phyloP scores from a whole-genome alignment of 805 yeast species.

The Candida qinlingensis region DNA sequence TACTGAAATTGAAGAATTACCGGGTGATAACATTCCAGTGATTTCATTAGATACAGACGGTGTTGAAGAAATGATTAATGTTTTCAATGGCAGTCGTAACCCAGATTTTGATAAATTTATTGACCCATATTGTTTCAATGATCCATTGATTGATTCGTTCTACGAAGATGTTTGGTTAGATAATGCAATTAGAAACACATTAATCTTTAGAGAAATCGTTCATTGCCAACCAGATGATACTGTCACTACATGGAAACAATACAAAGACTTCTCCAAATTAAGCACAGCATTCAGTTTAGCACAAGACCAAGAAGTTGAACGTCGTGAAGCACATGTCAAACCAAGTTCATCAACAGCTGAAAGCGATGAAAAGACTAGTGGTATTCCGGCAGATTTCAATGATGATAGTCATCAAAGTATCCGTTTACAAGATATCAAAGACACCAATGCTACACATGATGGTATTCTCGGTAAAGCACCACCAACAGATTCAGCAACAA shows the following conservation, averaged over 20 bases:
- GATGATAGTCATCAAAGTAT: constrained; percentile 8
- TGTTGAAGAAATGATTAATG: constrained; percentile 34
- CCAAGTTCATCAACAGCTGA: constrained; percentile 3
- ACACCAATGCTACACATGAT: constrained; percentile 1
- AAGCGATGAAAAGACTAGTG: neutral
- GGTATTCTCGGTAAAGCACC: constrained; percentile 13
- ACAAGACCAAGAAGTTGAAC: constrained; percentile 25
- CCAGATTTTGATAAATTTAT: constrained; percentile 40
- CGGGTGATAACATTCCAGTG: constrained; percentile 31
- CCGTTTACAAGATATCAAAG: constrained; percentile 9
- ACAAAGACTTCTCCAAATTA: constrained; percentile 62
- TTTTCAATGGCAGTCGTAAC: constrained; percentile 32
- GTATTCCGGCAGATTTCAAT: neutral
- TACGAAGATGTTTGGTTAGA: constrained; percentile 83
- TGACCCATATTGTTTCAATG: constrained; percentile 86
- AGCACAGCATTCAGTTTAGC: constrained; percentile 47
- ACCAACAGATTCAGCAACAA: constrained; percentile 3
- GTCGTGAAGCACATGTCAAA: constrained; percentile 6
- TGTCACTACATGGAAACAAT: constrained; percentile 87
- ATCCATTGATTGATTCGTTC: constrained; percentile 79
- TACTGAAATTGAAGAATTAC: constrained; percentile 17
- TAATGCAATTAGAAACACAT: constrained; percentile 78
- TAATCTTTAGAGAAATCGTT: constrained; percentile 76
- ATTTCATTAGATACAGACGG: constrained; percentile 40
- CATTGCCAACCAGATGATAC: constrained; percentile 93